These are phyloP conservation scores for Sisymbrium altissimum DNA, from an alignment of 345 rosid species.

Conservation along the genomic window DNA sequence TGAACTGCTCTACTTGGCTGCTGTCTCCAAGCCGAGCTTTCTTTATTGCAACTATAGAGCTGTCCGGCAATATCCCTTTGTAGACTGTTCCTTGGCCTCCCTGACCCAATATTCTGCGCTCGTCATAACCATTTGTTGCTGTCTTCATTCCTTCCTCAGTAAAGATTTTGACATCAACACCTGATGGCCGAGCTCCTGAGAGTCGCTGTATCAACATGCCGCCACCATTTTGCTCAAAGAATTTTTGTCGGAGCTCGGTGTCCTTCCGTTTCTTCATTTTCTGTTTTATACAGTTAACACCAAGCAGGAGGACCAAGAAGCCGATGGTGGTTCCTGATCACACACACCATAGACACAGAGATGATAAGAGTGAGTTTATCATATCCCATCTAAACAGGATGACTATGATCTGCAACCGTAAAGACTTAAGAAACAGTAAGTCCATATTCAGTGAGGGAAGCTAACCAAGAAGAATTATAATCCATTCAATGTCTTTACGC, in stretches of 20 bases:
- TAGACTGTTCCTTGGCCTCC: conserved; percentile 1
- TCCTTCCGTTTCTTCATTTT: not conserved
- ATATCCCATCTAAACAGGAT: too few species aligned
- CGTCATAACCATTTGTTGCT: not conserved
- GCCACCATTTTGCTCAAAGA: not conserved
- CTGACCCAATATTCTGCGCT: not conserved
- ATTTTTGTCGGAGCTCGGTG: not conserved
- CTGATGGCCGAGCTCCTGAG: not conserved
- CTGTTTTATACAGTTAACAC: not conserved
- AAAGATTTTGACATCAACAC: not conserved
- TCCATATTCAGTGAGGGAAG: not conserved
- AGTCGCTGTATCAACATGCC: not conserved
- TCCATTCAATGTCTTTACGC: not conserved
- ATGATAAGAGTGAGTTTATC: not conserved
- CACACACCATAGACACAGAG: not conserved
- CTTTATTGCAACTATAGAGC: not conserved
- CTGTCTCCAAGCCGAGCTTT: not conserved
- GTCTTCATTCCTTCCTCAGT: not conserved
- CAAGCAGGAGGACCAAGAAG: not conserved
- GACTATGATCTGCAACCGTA: too few species aligned
- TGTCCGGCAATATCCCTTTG: not conserved
- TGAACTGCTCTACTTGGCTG: conserved; percentile 29
- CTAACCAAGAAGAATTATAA: not conserved
- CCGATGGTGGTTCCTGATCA: not conserved
- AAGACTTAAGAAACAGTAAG: too few species aligned